Conservation (phyloP, 495 filamentous ascomycete species). For the Penicillium canescens region DNA sequence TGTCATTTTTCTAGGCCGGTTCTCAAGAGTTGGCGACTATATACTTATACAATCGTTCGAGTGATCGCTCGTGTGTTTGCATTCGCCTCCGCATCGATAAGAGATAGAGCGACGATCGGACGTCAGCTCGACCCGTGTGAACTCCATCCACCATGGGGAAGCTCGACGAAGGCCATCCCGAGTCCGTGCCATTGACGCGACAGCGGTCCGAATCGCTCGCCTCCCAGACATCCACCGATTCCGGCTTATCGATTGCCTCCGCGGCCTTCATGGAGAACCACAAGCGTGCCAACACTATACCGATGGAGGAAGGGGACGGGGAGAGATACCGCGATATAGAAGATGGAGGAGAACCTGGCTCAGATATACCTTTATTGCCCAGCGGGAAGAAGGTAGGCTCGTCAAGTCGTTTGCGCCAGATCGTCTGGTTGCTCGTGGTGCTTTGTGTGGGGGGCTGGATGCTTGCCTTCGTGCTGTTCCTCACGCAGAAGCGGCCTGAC, state of each 20-base stretch:
- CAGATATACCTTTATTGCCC: slow-evolving; percentile 30
- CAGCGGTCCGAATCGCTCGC: slow-evolving; percentile 27
- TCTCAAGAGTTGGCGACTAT: background rate
- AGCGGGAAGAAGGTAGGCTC: slow-evolving; percentile 19
- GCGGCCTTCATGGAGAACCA: slow-evolving; percentile 29
- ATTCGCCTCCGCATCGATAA: slow-evolving; percentile 7
- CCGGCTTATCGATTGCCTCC: slow-evolving; percentile 40
- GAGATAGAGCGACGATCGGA: slow-evolving; percentile 5
- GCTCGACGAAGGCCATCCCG: slow-evolving; percentile 25
- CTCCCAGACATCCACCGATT: slow-evolving; percentile 39
- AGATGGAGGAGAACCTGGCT: slow-evolving; percentile 27
- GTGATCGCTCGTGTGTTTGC: background rate
- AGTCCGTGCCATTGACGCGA: slow-evolving; percentile 28
- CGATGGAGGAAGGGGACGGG: slow-evolving; percentile 10
- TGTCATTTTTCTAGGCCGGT: background rate
- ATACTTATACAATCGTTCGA: background rate
- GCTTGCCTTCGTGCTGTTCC: slow-evolving; percentile 72
- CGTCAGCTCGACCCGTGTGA: background rate
- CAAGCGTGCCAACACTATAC: slow-evolving; percentile 18
- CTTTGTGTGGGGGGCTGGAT: slow-evolving; percentile 78
- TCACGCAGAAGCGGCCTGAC: slow-evolving; percentile 50
- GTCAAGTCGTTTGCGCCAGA: slow-evolving; percentile 51
- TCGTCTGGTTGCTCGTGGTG: slow-evolving; percentile 66
- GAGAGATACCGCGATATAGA: slow-evolving; percentile 43
- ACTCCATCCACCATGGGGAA: slow-evolving; percentile 31